Evolutionary conservation across 352 stramenopile genomes (phyloP), one percentile per base, ranked within the genome.

Genomic region (Globisporangium splendens): DNA sequence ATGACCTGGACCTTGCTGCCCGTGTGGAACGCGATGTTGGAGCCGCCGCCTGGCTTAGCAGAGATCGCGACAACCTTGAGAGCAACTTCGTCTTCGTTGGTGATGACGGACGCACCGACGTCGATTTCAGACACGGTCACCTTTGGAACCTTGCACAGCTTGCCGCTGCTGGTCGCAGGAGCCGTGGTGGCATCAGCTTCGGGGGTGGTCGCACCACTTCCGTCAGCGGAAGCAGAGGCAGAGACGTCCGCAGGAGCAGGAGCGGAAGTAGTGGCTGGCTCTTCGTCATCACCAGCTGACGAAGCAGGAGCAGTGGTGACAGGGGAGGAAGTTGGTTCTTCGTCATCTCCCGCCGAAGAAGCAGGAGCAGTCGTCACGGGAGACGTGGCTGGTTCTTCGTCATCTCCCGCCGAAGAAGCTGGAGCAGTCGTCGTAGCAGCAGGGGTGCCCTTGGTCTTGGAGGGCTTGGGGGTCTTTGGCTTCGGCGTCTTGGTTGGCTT

Each of bases 11-110:
- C 64, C 39, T 66, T 75, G 43, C 65, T 64, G n/a, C 65, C 74
- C 22, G 73, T 87, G 46, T 84, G 73, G 62, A 79, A 81, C 17
- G 77, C 77, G 38, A 83, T 62, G 41, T 70, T 69, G 5, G 76
- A 77, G 31, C 76, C 76, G 22, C 73, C 73, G 24, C 65, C 64
- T 2, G 72, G 72, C 38, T 84, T 70, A 28, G 73, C 65, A 12
- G 67, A 58, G 50, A 82, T 74, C 38, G 77, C 73, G 11, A 87
- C 51, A 8, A 84, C 54, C 56, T 82, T 79, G 50, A 87, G 67
- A 0, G 47, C 66, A 1, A 56, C 74, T n/a, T 83, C 77, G 33
- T 87, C 73, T 53, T 87, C 77, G 51, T 73, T 82, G n/a, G 42
- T 39, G 15, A 73, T 62, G 7, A 83, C 54, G 13, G 44, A 48